Evolutionary conservation across 495 filamentous ascomycete genomes (phyloP).

Genomic region (Hamigera avellanea): DNA sequence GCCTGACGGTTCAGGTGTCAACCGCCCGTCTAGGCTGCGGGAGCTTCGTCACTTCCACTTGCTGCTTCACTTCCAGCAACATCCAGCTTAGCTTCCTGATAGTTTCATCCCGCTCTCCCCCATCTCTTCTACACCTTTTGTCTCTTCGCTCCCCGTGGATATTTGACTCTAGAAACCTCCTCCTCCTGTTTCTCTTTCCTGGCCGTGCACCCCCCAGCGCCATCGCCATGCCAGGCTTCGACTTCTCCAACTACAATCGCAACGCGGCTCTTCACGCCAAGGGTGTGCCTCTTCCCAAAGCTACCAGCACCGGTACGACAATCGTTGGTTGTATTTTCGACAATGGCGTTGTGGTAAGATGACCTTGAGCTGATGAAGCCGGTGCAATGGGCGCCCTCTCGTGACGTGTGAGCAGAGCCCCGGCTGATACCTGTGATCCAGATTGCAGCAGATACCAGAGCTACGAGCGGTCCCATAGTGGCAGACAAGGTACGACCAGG

Average conservation of each 20-base stretch:
- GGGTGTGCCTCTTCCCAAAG: conserved; percentile 90
- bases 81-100: conserved; percentile 10
- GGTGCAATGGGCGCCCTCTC: too few species aligned
- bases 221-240: conserved; percentile 86
- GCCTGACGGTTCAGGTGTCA: conserved; percentile 20
- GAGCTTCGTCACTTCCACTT: conserved; percentile 35
- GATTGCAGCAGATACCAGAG: conserved; percentile 97
- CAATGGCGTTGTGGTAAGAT: conserved; percentile 80
- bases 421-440: conserved; percentile 18
- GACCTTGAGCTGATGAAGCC: too few species aligned
- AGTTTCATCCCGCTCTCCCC: background rate
- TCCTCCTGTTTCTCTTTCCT: too few species aligned
- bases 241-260: conserved; percentile 98
- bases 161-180: background rate
- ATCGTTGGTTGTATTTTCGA: conserved; percentile 98
- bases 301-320: conserved; percentile 96
- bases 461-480: conserved; percentile 94
- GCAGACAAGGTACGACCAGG: conserved; percentile 73
- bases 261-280: conserved; percentile 89
- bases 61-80: conserved; percentile 15
- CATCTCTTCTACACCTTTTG: too few species aligned
- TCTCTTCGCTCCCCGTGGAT: too few species aligned
- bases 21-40: conserved; percentile 21
- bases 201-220: too few species aligned
- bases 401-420: background rate